Percentiles rank a stretch among this genome's conserved stretches.
Conservation (phyloP, 2,329 filamentous ascomycete genomes). For the Paracamarosporium sp. region DNA sequence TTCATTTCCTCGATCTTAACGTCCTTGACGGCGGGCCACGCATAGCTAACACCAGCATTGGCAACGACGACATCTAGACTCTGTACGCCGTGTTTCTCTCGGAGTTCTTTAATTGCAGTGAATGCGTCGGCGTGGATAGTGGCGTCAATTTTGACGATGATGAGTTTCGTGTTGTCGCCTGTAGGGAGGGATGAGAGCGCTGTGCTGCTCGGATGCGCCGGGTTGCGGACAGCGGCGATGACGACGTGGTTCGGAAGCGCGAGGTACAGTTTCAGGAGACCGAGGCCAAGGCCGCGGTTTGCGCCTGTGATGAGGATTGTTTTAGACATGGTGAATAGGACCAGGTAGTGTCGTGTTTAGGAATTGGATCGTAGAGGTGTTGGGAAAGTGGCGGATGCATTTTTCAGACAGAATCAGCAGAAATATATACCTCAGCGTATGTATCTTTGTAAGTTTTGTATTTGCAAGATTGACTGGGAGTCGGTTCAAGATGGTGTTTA, state of each 20-base stretch:
- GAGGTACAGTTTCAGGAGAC: constrained; percentile 37
- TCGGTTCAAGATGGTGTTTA: not conserved
- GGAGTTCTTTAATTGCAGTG: constrained; percentile 6
- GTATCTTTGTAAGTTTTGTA: no score
- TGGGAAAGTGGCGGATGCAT: no score
- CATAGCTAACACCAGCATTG: constrained; percentile 3
- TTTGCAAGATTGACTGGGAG: no score
- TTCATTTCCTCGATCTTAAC: constrained; percentile 8
- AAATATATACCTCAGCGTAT: no score
- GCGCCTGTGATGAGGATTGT: constrained; percentile 12
- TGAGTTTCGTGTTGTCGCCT: not conserved
- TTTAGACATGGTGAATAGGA: not conserved
- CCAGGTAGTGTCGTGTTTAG: not conserved
- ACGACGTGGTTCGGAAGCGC: constrained; percentile 45
- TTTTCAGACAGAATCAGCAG: no score
- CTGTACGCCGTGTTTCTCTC: constrained; percentile 9
- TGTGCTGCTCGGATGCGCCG: constrained; percentile 24
- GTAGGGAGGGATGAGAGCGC: constrained; percentile 31
- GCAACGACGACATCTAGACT: constrained; percentile 21
- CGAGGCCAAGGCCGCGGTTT: constrained; percentile 21
- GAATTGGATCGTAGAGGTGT: no score
- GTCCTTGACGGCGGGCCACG: constrained; percentile 1
- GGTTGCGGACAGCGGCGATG: constrained; percentile 49
- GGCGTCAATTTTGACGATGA: constrained; percentile 20
- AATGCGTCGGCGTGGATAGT: constrained; percentile 10